Evolutionary conservation across 2,329 filamentous ascomycete genomes (phyloP).

Genomic region (Venturia nashicola): DNA sequence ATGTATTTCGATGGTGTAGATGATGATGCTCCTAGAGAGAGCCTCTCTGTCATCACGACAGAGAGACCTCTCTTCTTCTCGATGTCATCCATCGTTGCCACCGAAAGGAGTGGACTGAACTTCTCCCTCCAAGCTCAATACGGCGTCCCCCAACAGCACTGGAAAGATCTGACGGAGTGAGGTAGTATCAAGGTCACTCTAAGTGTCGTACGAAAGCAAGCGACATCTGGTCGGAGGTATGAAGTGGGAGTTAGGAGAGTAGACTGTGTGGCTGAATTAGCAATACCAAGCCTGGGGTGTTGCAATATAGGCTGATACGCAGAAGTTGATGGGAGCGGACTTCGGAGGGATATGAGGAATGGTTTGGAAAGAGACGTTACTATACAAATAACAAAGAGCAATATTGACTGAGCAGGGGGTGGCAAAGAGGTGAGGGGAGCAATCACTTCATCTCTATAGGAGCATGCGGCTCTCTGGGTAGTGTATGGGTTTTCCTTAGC

Average conservation of each 20-base stretch:
- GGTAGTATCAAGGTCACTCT: background rate
- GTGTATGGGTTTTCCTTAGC: background rate
- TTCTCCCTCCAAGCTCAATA: background rate
- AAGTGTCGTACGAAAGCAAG: background rate
- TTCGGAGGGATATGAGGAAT: background rate
- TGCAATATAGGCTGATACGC: background rate
- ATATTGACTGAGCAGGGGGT: background rate
- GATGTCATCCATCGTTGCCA: background rate
- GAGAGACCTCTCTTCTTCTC: background rate
- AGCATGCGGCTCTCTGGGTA: background rate
- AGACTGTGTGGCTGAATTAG: background rate
- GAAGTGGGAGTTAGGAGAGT: background rate
- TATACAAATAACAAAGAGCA: background rate
- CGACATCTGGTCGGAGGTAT: background rate
- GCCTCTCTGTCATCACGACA: background rate
- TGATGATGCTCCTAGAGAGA: background rate
- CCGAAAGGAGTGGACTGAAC: background rate
- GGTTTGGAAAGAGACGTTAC: background rate
- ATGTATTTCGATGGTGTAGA: background rate
- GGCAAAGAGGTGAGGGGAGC: background rate
- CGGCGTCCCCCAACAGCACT: background rate
- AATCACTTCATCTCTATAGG: background rate
- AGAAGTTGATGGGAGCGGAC: background rate
- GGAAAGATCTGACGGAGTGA: background rate
- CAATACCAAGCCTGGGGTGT: background rate